Conservation (phyloP, 2,329 filamentous ascomycete species). For the Exophiala oligosperma region DNA sequence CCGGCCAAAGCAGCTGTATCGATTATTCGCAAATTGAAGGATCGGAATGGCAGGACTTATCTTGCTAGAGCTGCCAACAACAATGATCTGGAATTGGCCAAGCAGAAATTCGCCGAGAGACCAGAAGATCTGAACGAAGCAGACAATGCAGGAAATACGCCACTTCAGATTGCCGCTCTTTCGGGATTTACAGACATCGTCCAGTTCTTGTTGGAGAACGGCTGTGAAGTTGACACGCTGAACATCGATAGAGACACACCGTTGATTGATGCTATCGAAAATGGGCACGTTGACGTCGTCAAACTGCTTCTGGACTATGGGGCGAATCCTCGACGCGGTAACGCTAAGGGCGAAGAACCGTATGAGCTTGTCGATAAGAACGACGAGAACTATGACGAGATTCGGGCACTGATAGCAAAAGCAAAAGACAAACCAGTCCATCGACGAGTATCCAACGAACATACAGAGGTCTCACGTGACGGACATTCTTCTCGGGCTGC, state of each 20-base stretch:
- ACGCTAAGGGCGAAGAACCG: slow-evolving; percentile 89
- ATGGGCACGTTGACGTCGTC: slow-evolving; percentile 86
- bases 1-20: slow-evolving; percentile 67
- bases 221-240: slow-evolving; percentile 80
- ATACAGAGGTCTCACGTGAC: slow-evolving; percentile 36
- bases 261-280: slow-evolving; percentile 93
- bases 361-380: slow-evolving; percentile 78
- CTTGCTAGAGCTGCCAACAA: slow-evolving; percentile 87
- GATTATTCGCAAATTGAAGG: slow-evolving; percentile 73
- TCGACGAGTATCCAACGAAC: slow-evolving; percentile 46
- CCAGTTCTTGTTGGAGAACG: slow-evolving; percentile 77
- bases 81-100: slow-evolving; percentile 77
- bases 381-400: slow-evolving; percentile 75
- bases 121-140: slow-evolving; percentile 85
- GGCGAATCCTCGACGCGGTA: slow-evolving; percentile 87
- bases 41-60: slow-evolving; percentile 87
- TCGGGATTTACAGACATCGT: slow-evolving; percentile 87
- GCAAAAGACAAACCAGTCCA: slow-evolving; percentile 56
- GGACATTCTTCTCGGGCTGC: slow-evolving; percentile 43
- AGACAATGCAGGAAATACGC: slow-evolving; percentile 95
- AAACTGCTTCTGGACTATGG: slow-evolving; percentile 79
- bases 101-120: slow-evolving; percentile 71
- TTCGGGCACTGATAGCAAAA: slow-evolving; percentile 67
- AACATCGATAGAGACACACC: slow-evolving; percentile 85
- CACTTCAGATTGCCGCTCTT: slow-evolving; percentile 87